phyloP scores from a whole-genome alignment of 805 yeast genomes.

The Teunomyces pallodes region DNA sequence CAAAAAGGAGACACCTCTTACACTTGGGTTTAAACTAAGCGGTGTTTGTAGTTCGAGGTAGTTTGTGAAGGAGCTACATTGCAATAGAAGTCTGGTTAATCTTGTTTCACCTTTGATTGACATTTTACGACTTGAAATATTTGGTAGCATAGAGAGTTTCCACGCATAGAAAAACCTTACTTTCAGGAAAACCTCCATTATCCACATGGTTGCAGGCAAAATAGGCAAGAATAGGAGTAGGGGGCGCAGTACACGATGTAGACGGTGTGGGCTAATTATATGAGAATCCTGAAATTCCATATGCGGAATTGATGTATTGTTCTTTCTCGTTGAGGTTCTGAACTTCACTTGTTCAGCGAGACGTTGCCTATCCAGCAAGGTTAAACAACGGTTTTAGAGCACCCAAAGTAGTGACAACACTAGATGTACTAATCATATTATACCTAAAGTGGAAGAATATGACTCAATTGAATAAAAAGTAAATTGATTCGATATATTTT shows the following conservation, averaged over 20 bases:
- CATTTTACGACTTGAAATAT: background rate
- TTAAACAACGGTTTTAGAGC: too few species aligned
- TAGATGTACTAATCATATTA: too few species aligned
- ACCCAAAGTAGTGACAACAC: too few species aligned
- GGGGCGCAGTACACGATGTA: background rate
- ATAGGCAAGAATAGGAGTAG: background rate
- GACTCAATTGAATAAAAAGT: too few species aligned
- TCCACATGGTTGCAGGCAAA: background rate
- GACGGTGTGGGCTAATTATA: background rate
- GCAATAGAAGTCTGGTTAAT: background rate
- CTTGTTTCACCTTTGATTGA: background rate
- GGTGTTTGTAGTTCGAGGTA: background rate
- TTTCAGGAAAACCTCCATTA: conserved; percentile 3
- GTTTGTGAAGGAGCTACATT: background rate
- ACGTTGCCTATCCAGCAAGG: too few species aligned
- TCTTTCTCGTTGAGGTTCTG: too few species aligned
- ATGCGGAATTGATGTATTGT: too few species aligned
- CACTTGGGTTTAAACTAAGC: background rate
- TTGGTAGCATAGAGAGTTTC: background rate
- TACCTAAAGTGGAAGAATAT: background rate
- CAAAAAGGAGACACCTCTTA: background rate
- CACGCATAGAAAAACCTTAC: conserved; percentile 1
- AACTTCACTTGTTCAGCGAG: too few species aligned
- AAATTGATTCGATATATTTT: background rate
- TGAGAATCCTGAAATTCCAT: background rate